Base-by-base conservation (phyloP, 148 eudicot species). In the Heliosperma pusillum region DNA sequence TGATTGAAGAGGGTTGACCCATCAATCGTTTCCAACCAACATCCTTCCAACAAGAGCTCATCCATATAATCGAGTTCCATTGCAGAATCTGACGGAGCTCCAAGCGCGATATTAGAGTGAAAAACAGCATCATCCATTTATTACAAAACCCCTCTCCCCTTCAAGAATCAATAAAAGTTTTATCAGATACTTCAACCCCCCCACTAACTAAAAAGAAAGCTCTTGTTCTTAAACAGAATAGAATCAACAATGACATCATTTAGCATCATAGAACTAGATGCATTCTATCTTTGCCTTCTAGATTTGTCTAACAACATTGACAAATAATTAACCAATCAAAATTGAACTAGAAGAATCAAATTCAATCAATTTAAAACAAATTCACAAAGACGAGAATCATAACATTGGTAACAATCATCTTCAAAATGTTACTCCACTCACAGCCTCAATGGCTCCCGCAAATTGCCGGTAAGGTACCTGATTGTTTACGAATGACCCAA, bases 31-130 rank as follows among this genome's bases (percentile, higher is more conserved):
- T 88, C 96, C 56, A 90, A 79, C 96, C 98, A 93, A 85, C 93
- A 93, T 16, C 98, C 98, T 63, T 88, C 93, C 40, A 89, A 72
- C 72, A 93, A 83, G 44, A 93, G 85, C 62, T 90, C 92, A 83
- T 93, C 91, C 88, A 92, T 90, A 74, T 80, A 88, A 84, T 89
- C 93, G 52, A 90, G 84, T 79, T 93, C 96, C 97, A 90, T 93
- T 10, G 83, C 69, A 57, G 86, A 64, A 74, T 82, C 87, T 16
- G 89, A 65, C 72, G 86, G 86, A 73, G 76, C 80, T 22, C 76
- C 84, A 3, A 81, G 70, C n/a, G 82, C 53, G 47, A 82, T 75
- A 82, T 77, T 82, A 25, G 82, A 76, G 52, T 89, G 82, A 80
- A 88, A 85, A 78, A 82, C 81, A 16, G 82, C 73, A 82, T 80